phyloP scores from a whole-genome alignment of 805 yeast genomes.

The Metschnikowia anglica region DNA sequence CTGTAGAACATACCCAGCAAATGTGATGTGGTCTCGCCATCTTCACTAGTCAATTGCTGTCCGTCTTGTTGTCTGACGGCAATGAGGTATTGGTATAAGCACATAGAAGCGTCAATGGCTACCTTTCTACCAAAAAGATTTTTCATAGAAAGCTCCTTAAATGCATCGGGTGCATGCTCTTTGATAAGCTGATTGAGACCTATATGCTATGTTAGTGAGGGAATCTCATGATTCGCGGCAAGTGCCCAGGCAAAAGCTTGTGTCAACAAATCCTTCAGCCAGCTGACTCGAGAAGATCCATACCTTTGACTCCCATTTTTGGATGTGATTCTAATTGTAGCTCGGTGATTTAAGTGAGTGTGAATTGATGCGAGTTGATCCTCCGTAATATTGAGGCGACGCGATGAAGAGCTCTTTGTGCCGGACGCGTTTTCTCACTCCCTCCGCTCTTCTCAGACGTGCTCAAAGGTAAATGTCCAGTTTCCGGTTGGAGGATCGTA shows the following conservation, averaged over 20 bases:
- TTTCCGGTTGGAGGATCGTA: constrained; percentile 77
- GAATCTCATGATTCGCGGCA: neutral
- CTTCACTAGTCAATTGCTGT: constrained; percentile 81
- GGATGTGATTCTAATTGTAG: neutral
- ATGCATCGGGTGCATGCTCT: constrained; percentile 86
- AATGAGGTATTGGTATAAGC: constrained; percentile 89
- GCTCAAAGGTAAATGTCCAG: constrained; percentile 60
- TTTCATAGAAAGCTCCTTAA: constrained; percentile 77
- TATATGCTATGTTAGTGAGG: constrained; percentile 19
- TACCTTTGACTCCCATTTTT: constrained; percentile 23
- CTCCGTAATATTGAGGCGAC: neutral
- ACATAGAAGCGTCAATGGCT: constrained; percentile 98
- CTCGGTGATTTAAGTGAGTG: neutral
- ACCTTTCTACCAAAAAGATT: constrained; percentile 89
- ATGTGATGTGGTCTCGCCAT: constrained; percentile 91
- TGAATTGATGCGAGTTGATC: neutral
- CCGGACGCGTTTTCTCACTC: neutral
- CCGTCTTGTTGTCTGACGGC: constrained; percentile 98
- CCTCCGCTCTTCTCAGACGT: constrained; percentile 9
- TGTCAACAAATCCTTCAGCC: neutral
- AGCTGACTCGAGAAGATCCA: neutral
- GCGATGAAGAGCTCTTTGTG: neutral
- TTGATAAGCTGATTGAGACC: constrained; percentile 84
- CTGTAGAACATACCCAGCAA: constrained; percentile 95
- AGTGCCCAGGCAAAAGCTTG: neutral